Evolutionary conservation across 768 basidiomycete genomes (phyloP).

Genomic region (Termitomyces sp.): DNA sequence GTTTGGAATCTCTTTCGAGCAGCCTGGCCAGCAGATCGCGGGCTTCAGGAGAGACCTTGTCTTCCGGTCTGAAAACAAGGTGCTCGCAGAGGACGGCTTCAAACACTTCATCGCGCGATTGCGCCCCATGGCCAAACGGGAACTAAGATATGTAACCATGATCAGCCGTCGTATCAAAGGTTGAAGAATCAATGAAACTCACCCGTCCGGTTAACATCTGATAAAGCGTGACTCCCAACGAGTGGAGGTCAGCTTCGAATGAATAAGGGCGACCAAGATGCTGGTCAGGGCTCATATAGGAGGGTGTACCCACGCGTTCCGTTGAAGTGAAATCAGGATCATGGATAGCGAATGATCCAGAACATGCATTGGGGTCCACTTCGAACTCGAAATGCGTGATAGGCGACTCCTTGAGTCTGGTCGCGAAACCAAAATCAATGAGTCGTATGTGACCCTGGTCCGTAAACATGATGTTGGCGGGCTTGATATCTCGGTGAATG

Average conservation of each 20-base stretch:
- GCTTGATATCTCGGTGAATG: constrained; percentile 13
- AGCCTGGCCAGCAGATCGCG: neutral
- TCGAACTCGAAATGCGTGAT: neutral
- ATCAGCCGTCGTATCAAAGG: neutral
- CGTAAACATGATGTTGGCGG: constrained; percentile 3
- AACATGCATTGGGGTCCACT: neutral
- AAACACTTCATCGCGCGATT: neutral
- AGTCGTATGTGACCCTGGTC: constrained; percentile 4
- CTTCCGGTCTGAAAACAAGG: neutral
- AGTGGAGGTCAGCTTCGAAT: constrained; percentile 5
- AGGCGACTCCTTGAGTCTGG: neutral
- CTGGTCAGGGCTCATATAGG: constrained; percentile 4
- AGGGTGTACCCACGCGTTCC: constrained; percentile 5
- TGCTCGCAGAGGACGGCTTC: neutral
- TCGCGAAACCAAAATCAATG: constrained; percentile 7
- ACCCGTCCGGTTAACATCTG: constrained; percentile 6
- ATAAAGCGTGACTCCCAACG: constrained; percentile 3
- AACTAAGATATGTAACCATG: neutral
- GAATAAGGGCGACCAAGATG: constrained; percentile 6
- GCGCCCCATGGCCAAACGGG: constrained; percentile 1
- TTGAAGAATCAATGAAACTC: neutral
- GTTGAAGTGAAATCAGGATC: neutral
- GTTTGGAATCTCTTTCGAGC: neutral
- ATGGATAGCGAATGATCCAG: neutral
- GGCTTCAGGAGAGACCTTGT: neutral